Conservation (phyloP, 306 rosid genomes). For the Vigna nakashimae region DNA sequence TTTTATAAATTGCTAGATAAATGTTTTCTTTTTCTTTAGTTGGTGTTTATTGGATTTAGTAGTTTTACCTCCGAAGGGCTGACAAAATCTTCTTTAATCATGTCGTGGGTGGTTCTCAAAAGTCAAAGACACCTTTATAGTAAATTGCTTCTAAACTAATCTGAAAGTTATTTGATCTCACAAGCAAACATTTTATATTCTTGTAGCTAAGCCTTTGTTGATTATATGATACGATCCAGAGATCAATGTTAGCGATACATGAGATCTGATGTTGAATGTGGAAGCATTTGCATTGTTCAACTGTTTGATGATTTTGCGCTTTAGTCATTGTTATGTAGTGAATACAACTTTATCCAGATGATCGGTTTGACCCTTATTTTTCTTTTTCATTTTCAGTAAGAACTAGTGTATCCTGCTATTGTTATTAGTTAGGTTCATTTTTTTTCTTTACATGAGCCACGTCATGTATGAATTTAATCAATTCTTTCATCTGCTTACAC, state of each 20-base stretch:
- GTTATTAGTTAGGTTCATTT: background rate
- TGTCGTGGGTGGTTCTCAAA: conserved; percentile 22
- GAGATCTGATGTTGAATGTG: conserved; percentile 4
- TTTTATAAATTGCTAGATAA: background rate
- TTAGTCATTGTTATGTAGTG: conserved; percentile 27
- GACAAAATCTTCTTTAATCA: conserved; percentile 4
- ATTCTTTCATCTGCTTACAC: conserved; percentile 43
- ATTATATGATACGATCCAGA: conserved; percentile 4
- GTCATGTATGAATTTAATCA: conserved; percentile 45
- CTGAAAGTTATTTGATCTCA: conserved; percentile 7
- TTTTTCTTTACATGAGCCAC: conserved; percentile 31
- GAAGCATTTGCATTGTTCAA: conserved; percentile 24
- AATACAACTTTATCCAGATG: conserved; percentile 6
- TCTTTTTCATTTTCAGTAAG: conserved; percentile 11
- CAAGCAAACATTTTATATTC: conserved; percentile 5
- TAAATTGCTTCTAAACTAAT: conserved; percentile 2
- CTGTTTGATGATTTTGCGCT: conserved; percentile 24
- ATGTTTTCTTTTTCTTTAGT: background rate
- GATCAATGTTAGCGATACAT: conserved; percentile 19
- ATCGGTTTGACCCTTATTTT: background rate
- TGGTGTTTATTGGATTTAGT: background rate
- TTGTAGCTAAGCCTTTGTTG: background rate
- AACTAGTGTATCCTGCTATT: background rate
- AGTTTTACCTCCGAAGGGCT: conserved; percentile 8
- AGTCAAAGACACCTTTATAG: conserved; percentile 10